Conservation (phyloP, 441 rosid species). For the Aquilaria agallochum region DNA sequence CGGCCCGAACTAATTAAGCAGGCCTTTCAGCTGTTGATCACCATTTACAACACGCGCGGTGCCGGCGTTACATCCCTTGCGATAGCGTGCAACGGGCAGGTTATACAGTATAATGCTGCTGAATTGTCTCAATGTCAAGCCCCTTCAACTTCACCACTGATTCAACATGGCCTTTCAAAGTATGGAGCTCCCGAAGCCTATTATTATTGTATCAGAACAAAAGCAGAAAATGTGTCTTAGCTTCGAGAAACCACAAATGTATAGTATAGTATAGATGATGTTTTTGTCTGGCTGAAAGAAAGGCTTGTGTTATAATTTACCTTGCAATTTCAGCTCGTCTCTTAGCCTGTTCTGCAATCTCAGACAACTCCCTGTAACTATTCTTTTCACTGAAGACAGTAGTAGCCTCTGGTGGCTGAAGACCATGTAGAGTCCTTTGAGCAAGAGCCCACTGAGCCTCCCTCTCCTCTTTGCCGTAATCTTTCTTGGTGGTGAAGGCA, state of each 20-base stretch:
- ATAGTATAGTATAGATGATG: neutral
- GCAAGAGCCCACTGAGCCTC: slow-evolving; percentile 97
- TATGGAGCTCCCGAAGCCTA: slow-evolving; percentile 91
- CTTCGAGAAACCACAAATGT: too few relatives aligned
- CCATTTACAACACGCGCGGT: neutral
- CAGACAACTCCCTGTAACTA: slow-evolving; percentile 84
- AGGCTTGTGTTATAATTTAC: slow-evolving; percentile 23
- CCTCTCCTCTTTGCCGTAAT: slow-evolving; percentile 85
- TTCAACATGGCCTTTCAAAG: slow-evolving; percentile 94
- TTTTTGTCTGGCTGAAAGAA: neutral
- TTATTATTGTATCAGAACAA: neutral
- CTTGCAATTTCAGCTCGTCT: slow-evolving; percentile 92
- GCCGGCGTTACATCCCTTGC: neutral
- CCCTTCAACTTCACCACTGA: slow-evolving; percentile 97
- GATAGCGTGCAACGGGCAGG: neutral
- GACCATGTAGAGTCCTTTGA: slow-evolving; percentile 88
- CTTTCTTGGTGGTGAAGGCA: slow-evolving; percentile 92
- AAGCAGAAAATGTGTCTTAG: too few relatives aligned
- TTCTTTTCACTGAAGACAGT: slow-evolving; percentile 56
- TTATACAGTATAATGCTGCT: slow-evolving; percentile 82
- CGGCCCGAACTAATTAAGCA: slow-evolving; percentile 9
- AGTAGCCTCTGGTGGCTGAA: slow-evolving; percentile 63
- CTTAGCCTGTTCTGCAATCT: slow-evolving; percentile 95
- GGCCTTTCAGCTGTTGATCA: slow-evolving; percentile 18
- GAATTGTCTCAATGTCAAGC: slow-evolving; percentile 84